Percentiles rank a stretch among this genome's conserved stretches.
These are phyloP conservation scores for Inonotus obliquus DNA, from an alignment of 1,284 basidiomycete species.

Conservation along the genomic window DNA sequence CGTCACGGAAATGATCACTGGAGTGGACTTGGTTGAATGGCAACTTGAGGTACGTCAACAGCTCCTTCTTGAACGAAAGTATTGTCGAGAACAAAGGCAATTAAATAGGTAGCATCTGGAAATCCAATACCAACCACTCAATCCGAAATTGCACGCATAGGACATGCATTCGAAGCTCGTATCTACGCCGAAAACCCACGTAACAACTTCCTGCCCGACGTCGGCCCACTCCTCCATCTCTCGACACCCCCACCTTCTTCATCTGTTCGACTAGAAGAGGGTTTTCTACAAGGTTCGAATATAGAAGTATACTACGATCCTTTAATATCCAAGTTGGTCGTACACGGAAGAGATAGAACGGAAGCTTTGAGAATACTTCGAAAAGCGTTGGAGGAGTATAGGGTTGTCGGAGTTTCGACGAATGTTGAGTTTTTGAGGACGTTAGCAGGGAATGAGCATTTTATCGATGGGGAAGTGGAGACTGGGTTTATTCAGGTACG, in stretches of 20 bases:
- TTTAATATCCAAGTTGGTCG: slow-evolving; percentile 92
- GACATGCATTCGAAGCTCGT: slow-evolving; percentile 94
- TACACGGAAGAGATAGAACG: slow-evolving; percentile 81
- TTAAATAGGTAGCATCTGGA: slow-evolving; percentile 72
- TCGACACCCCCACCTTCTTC: slow-evolving; percentile 70
- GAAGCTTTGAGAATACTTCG: slow-evolving; percentile 80
- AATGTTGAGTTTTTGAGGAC: slow-evolving; percentile 86
- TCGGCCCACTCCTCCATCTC: slow-evolving; percentile 77
- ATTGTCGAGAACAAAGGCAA: neutral
- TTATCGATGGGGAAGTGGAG: slow-evolving; percentile 81
- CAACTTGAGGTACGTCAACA: slow-evolving; percentile 65
- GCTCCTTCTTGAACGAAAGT: neutral
- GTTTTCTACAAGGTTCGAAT: slow-evolving; percentile 80
- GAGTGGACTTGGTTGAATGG: slow-evolving; percentile 92
- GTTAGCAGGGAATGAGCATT: slow-evolving; percentile 74
- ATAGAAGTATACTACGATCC: slow-evolving; percentile 94
- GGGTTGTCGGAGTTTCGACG: slow-evolving; percentile 86
- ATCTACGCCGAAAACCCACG: slow-evolving; percentile 97
- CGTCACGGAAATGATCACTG: slow-evolving; percentile 93
- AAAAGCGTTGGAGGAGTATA: slow-evolving; percentile 81
- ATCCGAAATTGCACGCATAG: slow-evolving; percentile 74
- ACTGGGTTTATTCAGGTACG: slow-evolving; percentile 85
- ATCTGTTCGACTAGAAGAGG: slow-evolving; percentile 86
- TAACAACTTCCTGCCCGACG: slow-evolving; percentile 90
- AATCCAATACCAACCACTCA: slow-evolving; percentile 81